phyloP scores from a whole-genome alignment of 1,284 basidiomycete genomes.

The Puccinia horiana region DNA sequence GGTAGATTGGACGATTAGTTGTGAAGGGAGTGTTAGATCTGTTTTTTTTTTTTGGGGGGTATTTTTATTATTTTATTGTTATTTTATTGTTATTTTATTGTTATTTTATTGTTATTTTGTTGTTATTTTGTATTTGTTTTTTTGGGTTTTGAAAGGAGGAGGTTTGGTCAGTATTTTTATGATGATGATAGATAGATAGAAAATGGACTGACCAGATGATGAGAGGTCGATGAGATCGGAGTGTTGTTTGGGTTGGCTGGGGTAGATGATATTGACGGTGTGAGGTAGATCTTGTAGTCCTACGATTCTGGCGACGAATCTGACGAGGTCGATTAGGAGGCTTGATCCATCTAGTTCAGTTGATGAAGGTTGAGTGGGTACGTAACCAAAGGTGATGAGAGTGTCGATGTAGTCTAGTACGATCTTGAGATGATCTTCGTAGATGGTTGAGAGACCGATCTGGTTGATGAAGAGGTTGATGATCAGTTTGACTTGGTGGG shows the following conservation, averaged over 20 bases:
- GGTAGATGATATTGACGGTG: conserved; percentile 9
- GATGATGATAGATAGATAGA: neutral
- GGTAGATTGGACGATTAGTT: neutral
- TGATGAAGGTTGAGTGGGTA: conserved; percentile 14
- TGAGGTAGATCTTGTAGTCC: conserved; percentile 9
- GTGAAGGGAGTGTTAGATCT: conserved; percentile 15
- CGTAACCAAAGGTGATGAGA: conserved; percentile 39
- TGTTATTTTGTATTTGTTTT: neutral
- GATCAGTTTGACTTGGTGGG: conserved; percentile 31
- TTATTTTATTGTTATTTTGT: neutral
- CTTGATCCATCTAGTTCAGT: neutral
- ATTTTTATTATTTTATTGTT: neutral
- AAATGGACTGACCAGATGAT: conserved; percentile 1
- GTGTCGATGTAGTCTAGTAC: conserved; percentile 33
- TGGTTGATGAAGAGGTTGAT: conserved; percentile 39
- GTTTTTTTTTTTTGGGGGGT: neutral
- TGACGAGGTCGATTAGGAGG: conserved; percentile 31
- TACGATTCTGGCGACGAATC: conserved; percentile 38
- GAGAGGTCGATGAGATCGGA: conserved; percentile 26
- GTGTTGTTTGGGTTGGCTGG: conserved; percentile 17
- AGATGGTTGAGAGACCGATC: neutral
- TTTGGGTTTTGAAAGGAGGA: too few relatives aligned
- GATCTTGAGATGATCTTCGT: conserved; percentile 28
- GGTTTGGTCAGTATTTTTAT: neutral
- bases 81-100: neutral